phyloP scores from a whole-genome alignment of 129 eudicot species.

The Flaveria sonorensis region DNA sequence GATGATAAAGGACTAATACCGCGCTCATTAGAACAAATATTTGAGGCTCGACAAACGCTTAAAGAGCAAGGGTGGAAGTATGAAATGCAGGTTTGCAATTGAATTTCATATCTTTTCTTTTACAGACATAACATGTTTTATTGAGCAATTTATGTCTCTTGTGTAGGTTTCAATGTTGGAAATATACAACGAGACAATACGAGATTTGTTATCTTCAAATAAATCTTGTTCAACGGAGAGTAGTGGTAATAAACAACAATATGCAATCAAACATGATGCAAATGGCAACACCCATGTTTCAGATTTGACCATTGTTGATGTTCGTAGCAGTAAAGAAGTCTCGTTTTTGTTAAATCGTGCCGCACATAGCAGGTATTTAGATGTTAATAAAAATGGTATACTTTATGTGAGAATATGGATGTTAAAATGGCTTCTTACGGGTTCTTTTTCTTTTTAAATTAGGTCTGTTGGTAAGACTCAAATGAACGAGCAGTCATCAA shows the following conservation, averaged over 20 bases:
- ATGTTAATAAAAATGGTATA: background rate
- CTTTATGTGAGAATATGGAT: background rate
- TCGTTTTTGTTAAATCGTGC: constrained; percentile 87
- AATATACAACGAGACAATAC: constrained; percentile 92
- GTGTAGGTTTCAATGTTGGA: constrained; percentile 93
- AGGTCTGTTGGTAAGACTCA: constrained; percentile 99
- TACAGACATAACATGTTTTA: constrained; percentile 15
- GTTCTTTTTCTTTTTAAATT: background rate
- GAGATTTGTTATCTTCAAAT: constrained; percentile 76
- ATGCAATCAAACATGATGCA: constrained; percentile 83
- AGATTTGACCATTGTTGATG: constrained; percentile 87
- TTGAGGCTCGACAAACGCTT: constrained; percentile 76
- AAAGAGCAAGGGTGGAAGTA: constrained; percentile 91
- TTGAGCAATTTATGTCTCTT: constrained; percentile 7
- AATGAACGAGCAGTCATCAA: constrained; percentile 95
- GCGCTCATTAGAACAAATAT: constrained; percentile 87
- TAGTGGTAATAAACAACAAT: constrained; percentile 58
- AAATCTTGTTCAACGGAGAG: constrained; percentile 49
- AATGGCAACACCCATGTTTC: constrained; percentile 85
- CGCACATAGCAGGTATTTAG: constrained; percentile 79
- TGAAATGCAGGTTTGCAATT: constrained; percentile 82
- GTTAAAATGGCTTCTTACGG: constrained; percentile 1
- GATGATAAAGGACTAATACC: constrained; percentile 92
- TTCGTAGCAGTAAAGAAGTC: constrained; percentile 85
- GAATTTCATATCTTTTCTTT: background rate